Percentiles rank a stretch among this genome's conserved stretches.
Conservation (phyloP, 345 rosid genomes). For the Kandelia obovata region DNA sequence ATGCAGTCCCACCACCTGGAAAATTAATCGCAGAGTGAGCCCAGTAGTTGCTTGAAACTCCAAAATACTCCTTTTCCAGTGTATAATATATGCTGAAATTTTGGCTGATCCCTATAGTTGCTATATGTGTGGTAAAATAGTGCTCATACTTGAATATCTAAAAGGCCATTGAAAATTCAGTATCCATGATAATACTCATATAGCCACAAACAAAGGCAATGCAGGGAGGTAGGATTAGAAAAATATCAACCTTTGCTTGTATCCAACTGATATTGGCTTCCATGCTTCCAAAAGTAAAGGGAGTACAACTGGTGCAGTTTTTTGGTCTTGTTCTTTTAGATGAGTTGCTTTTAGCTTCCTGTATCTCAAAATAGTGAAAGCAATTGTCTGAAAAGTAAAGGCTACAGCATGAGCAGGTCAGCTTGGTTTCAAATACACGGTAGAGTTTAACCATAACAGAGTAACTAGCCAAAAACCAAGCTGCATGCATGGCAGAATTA, state of each 20-base stretch:
- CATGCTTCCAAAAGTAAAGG: conserved; percentile 83
- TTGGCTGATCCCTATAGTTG: not conserved
- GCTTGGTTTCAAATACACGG: not conserved
- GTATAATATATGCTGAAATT: not conserved
- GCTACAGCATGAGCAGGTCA: not conserved
- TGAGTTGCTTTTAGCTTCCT: conserved; percentile 56
- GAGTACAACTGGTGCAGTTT: conserved; percentile 25
- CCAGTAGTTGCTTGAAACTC: conserved; percentile 11
- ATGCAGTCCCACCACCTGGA: conserved; percentile 96
- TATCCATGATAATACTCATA: not conserved
- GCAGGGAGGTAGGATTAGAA: not conserved
- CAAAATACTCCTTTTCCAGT: not conserved
- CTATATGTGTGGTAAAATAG: not conserved
- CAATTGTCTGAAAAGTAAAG: conserved; percentile 53
- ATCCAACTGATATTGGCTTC: conserved; percentile 81
- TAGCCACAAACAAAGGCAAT: not conserved
- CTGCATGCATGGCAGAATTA: no score
- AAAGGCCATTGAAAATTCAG: conserved; percentile 1
- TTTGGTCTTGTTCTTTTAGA: conserved; percentile 28
- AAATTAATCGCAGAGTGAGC: not conserved
- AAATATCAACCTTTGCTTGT: conserved; percentile 64
- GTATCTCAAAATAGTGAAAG: conserved; percentile 67
- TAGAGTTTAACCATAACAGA: no score
- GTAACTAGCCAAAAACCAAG: no score
- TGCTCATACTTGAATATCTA: not conserved